phyloP scores from a whole-genome alignment of 305 asterid genomes.

The Vinca major region DNA sequence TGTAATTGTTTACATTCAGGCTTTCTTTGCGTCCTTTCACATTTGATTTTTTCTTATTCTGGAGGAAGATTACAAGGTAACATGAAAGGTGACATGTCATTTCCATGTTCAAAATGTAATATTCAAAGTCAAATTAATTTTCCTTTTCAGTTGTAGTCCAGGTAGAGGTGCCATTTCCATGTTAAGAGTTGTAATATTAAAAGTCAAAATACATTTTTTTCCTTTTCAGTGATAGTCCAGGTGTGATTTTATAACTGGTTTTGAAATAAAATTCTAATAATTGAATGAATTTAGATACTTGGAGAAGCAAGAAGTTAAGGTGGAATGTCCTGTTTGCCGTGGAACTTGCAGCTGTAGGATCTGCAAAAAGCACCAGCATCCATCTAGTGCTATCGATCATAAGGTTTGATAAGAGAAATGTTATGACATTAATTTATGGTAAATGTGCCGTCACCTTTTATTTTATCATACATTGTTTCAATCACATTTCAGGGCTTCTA shows the following conservation, averaged over 20 bases:
- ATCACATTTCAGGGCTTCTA: conserved; percentile 43
- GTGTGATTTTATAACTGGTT: conserved; percentile 3
- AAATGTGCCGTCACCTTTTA: conserved; percentile 11
- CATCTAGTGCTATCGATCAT: conserved; percentile 26
- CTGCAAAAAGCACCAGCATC: conserved; percentile 46
- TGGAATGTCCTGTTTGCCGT: conserved; percentile 70
- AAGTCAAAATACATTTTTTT: neutral
- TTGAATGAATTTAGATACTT: conserved; percentile 36
- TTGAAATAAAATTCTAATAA: conserved; percentile 14
- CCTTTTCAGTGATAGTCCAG: neutral
- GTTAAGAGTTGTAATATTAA: neutral
- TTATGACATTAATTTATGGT: conserved; percentile 11
- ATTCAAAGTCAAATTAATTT: neutral
- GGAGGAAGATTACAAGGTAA: neutral
- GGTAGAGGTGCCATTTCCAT: too few relatives aligned
- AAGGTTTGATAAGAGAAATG: conserved; percentile 45
- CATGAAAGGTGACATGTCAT: neutral
- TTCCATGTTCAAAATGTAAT: neutral
- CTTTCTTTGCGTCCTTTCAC: too few relatives aligned
- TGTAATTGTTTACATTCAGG: neutral
- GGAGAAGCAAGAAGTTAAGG: conserved; percentile 67
- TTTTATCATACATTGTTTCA: conserved; percentile 18
- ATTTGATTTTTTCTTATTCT: neutral
- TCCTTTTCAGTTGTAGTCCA: neutral
- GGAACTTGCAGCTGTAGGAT: conserved; percentile 70